Percentiles rank a stretch among this genome's conserved stretches.
Conservation (phyloP, 192 early-diverging fungal genomes). For the Backusella liffmaniae region DNA sequence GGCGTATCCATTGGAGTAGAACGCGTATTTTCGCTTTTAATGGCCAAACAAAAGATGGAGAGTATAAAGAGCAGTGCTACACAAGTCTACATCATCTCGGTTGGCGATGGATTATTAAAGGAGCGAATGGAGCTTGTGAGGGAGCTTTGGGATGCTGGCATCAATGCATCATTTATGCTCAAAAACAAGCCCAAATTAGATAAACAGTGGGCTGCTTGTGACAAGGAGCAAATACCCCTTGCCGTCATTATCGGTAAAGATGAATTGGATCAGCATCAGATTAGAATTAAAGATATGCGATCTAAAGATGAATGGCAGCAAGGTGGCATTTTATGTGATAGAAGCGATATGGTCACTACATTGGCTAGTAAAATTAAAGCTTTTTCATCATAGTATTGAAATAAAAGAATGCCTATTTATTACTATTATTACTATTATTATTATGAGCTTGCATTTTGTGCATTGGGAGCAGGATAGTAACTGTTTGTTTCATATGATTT, state of each 20-base stretch:
- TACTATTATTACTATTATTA: neutral
- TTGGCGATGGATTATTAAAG: constrained; percentile 76
- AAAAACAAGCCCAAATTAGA: constrained; percentile 86
- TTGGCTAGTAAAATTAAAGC: constrained; percentile 28
- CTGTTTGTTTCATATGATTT: neutral
- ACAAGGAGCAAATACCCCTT: constrained; percentile 84
- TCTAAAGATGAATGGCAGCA: constrained; percentile 53
- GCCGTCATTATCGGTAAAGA: constrained; percentile 83
- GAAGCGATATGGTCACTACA: constrained; percentile 58
- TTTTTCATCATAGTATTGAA: neutral
- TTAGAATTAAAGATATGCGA: constrained; percentile 87
- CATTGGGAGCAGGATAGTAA: neutral
- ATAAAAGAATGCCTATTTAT: neutral
- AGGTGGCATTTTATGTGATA: constrained; percentile 49
- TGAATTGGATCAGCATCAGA: constrained; percentile 71
- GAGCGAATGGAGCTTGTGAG: constrained; percentile 82
- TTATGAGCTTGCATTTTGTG: neutral
- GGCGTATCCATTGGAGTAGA: constrained; percentile 94
- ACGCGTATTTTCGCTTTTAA: constrained; percentile 86
- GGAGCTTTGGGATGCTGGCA: constrained; percentile 87
- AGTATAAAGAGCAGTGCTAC: constrained; percentile 73
- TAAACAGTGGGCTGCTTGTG: constrained; percentile 74
- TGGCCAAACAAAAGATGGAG: constrained; percentile 54
- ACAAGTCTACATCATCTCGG: constrained; percentile 83
- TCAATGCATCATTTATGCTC: constrained; percentile 88